These are phyloP conservation scores for Colletotrichum paranaense DNA, from an alignment of 2,329 filamentous ascomycete genomes.

Conservation along the genomic window DNA sequence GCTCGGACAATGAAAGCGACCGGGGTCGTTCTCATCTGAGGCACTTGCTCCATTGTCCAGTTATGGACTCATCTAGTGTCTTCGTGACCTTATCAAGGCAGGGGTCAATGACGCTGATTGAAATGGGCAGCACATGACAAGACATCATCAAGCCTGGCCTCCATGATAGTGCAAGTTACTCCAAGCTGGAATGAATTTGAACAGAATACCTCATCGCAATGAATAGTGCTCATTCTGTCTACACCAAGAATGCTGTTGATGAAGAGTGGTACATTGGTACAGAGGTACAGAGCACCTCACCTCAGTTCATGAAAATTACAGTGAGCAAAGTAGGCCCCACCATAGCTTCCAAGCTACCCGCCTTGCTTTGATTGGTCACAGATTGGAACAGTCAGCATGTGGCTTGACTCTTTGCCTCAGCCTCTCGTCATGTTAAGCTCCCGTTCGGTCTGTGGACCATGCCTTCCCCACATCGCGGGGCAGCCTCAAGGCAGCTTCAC, in stretches of 20 bases:
- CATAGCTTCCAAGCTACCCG: not conserved
- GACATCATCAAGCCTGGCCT: not conserved
- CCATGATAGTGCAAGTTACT: not conserved
- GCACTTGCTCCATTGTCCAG: constrained; percentile 10
- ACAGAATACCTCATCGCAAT: not conserved
- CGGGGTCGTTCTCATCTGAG: not conserved
- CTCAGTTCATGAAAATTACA: not conserved
- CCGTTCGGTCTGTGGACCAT: not conserved
- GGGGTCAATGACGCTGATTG: constrained; percentile 3
- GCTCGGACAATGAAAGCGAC: not conserved
- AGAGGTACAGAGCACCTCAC: not conserved
- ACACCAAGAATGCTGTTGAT: not conserved
- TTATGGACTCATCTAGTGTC: not conserved
- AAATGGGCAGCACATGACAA: not conserved
- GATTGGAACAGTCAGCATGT: constrained; percentile 11
- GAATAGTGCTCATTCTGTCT: not conserved
- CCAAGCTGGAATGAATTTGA: accelerated
- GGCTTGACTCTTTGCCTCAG: constrained; percentile 17
- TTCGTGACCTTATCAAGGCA: not conserved
- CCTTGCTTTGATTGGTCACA: constrained; percentile 3
- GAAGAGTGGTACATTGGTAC: not conserved
- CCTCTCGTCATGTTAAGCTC: constrained; percentile 18
- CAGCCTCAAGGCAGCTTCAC: constrained; percentile 22
- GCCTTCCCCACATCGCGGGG: constrained; percentile 34
- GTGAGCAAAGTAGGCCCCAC: constrained; percentile 18